phyloP scores from a whole-genome alignment of 192 early-diverging fungal genomes.

The Backusella macrospora region DNA sequence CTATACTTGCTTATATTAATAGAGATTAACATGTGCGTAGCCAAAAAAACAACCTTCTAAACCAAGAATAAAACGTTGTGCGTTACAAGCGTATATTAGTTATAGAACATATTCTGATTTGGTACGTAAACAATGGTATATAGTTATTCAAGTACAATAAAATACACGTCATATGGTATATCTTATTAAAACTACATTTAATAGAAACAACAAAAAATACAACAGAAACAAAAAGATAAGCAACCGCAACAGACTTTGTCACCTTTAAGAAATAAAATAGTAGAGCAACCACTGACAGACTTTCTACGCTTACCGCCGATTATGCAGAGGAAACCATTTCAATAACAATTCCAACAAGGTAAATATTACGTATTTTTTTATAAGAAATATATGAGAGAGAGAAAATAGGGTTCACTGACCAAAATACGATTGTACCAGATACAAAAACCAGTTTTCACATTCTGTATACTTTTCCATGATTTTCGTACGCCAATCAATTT shows the following conservation, averaged over 20 bases:
- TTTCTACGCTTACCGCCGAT: not conserved
- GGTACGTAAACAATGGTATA: slow-evolving; percentile 16
- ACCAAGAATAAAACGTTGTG: slow-evolving; percentile 24
- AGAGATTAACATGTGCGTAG: not conserved
- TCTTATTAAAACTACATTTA: not conserved
- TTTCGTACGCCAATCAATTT: not conserved
- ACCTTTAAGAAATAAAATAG: not conserved
- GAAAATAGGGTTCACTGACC: not conserved
- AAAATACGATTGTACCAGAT: not conserved
- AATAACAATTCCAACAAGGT: not conserved
- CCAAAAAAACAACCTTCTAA: slow-evolving; percentile 22
- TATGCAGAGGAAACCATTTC: not conserved
- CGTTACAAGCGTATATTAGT: slow-evolving; percentile 35
- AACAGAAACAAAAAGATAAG: not conserved
- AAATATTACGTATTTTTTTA: too few relatives aligned
- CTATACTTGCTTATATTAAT: not conserved
- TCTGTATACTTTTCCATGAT: not conserved
- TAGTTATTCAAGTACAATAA: not conserved
- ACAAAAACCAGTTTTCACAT: not conserved
- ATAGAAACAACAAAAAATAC: not conserved
- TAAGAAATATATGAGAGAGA: too few relatives aligned
- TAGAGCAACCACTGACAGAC: slow-evolving; percentile 17
- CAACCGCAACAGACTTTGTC: not conserved
- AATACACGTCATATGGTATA: not conserved
- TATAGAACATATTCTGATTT: slow-evolving; percentile 35